Conservation (phyloP, 2,329 filamentous ascomycete genomes). For the Claviceps sp. region DNA sequence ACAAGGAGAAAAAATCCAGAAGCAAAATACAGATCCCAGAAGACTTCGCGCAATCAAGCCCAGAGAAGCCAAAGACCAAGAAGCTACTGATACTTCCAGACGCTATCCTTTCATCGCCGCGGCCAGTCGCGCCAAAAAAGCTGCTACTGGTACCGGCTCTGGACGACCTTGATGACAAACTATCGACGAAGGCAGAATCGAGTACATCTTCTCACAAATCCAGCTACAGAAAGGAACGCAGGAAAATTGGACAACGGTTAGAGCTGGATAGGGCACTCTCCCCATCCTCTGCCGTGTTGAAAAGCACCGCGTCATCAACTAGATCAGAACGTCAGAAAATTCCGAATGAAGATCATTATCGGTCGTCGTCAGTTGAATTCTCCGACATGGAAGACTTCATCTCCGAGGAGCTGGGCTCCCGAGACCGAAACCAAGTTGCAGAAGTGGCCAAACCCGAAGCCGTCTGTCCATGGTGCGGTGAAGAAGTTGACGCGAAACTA, state of each 20-base stretch:
- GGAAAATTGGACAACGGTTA: background rate
- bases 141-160: background rate
- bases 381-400: slow-evolving; percentile 4
- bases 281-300: slow-evolving; percentile 10
- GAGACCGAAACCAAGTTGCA: slow-evolving; percentile 1
- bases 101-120: background rate
- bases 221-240: background rate
- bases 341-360: background rate
- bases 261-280: slow-evolving; percentile 4
- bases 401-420: background rate
- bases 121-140: background rate
- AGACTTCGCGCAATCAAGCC: background rate
- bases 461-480: slow-evolving; percentile 55
- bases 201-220: background rate
- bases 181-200: background rate
- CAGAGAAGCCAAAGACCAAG: slow-evolving; percentile 1
- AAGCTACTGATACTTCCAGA: background rate
- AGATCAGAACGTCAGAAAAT: slow-evolving; percentile 2
- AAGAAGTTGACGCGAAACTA: slow-evolving; percentile 39
- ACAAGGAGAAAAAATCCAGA: background rate
- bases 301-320: slow-evolving; percentile 9
- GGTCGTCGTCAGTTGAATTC: background rate
- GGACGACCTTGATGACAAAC: background rate
- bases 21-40: slow-evolving; percentile 3
- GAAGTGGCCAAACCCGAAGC: slow-evolving; percentile 10